A percentile compares a stretch with the other conserved stretches of the same genome.
phyloP scores from a whole-genome alignment of 2,329 filamentous ascomycete species.

The Cercospora brassicicola region DNA sequence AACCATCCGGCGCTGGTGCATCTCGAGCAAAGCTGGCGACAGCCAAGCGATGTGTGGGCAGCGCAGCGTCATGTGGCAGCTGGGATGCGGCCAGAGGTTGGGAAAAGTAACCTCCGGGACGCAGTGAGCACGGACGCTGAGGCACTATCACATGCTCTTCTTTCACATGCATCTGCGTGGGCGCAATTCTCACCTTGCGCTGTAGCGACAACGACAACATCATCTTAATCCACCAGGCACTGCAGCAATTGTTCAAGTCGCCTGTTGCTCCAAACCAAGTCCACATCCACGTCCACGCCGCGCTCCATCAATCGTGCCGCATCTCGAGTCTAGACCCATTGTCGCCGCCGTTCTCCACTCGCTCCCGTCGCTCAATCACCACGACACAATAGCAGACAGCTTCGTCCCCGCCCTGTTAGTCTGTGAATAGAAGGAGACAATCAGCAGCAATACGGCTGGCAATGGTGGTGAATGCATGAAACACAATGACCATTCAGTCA shows the following conservation, averaged over 20 bases:
- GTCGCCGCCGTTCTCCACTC: not conserved
- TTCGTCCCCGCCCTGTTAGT: not conserved
- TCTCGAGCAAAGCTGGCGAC: not conserved
- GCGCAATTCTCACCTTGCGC: conserved; percentile 7
- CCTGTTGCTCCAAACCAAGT: not conserved
- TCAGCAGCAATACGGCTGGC: not conserved
- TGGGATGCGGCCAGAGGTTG: not conserved
- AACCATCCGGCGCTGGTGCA: not conserved
- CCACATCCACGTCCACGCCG: not conserved
- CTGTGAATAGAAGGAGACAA: not conserved
- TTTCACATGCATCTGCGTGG: conserved; percentile 8
- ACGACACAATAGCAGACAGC: not conserved
- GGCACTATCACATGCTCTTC: conserved; percentile 9
- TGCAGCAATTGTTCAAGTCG: not conserved
- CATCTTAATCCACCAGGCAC: not conserved
- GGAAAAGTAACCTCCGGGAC: not conserved
- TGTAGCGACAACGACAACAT: not conserved
- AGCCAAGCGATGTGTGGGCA: not conserved
- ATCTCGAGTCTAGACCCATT: conserved; percentile 11
- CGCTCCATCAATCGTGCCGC: not conserved
- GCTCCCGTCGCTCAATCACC: not conserved
- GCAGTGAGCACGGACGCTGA: conserved; percentile 1
- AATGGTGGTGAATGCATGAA: conserved; percentile 1
- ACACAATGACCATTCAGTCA: conserved; percentile 8
- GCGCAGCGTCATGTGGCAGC: not conserved